Conservation (phyloP, 2,329 filamentous ascomycete genomes). For the Berkeleyomyces rouxiae region DNA sequence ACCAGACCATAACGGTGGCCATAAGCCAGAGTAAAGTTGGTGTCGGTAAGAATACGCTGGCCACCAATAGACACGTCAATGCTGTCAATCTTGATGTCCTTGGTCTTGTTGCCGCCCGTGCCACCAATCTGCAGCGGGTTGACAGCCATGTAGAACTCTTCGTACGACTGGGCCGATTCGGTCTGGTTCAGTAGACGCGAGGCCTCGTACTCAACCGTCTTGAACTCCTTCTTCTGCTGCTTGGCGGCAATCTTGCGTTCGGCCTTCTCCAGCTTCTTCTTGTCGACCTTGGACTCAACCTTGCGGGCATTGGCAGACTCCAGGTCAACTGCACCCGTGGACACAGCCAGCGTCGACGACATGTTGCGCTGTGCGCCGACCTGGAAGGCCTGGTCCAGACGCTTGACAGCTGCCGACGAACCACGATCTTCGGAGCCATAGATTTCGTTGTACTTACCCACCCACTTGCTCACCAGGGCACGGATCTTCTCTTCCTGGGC, state of each 20-base stretch:
- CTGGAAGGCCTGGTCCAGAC: conserved; percentile 86
- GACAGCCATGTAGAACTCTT: conserved; percentile 99
- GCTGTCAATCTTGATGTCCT: conserved; percentile 95
- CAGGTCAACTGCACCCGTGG: conserved; percentile 70
- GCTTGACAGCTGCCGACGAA: conserved; percentile 54
- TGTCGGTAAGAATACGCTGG: conserved; percentile 76
- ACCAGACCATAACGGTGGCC: conserved; percentile 92
- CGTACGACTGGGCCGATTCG: conserved; percentile 76
- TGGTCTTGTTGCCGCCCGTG: conserved; percentile 66
- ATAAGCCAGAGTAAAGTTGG: conserved; percentile 76
- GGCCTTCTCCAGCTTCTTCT: conserved; percentile 97
- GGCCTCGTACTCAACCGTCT: conserved; percentile 94
- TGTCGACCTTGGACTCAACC: conserved; percentile 92
- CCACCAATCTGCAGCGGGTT: conserved; percentile 82
- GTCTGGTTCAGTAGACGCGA: conserved; percentile 74
- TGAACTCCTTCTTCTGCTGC: conserved; percentile 96
- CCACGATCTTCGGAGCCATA: conserved; percentile 56
- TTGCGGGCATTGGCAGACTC: conserved; percentile 87
- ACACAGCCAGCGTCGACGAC: conserved; percentile 82
- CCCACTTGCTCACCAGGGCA: conserved; percentile 77
- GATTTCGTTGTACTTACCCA: conserved; percentile 58
- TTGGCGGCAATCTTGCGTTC: conserved; percentile 95
- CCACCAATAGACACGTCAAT: conserved; percentile 90
- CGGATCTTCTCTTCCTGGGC: conserved; percentile 63
- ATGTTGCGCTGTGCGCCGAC: conserved; percentile 89